Evolutionary conservation across 225 moss, liverwort and hornwort genomes (phyloP).

Genomic region (Bryoerythrophyllum caledonicum): DNA sequence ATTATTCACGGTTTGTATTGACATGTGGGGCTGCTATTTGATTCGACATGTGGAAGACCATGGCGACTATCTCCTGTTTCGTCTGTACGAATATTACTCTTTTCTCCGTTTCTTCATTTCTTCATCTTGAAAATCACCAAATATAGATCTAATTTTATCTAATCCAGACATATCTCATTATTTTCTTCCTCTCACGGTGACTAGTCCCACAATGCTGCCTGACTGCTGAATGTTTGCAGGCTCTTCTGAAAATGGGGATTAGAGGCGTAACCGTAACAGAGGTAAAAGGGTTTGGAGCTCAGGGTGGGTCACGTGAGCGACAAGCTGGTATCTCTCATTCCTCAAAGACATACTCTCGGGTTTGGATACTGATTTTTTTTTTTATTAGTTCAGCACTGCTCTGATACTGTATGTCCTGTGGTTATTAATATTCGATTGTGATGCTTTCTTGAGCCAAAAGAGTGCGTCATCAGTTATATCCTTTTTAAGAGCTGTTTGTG

Average conservation of each 20-base stretch:
- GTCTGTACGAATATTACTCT: constrained; percentile 32
- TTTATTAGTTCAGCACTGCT: background rate
- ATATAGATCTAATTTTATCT: too few relatives aligned
- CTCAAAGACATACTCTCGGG: too few relatives aligned
- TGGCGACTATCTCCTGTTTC: constrained; percentile 64
- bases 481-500: constrained; percentile 7
- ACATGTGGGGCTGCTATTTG: constrained; percentile 25
- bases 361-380: too few relatives aligned
- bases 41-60: constrained; percentile 43
- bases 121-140: background rate
- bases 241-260: constrained; percentile 69
- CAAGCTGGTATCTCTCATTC: constrained; percentile 55
- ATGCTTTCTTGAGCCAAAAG: background rate
- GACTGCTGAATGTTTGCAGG: constrained; percentile 34
- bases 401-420: background rate
- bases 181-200: background rate
- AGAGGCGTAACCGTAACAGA: constrained; percentile 70
- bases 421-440: background rate
- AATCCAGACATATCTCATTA: background rate
- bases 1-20: constrained; percentile 22
- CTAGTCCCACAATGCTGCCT: constrained; percentile 11
- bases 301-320: constrained; percentile 71
- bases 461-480: background rate
- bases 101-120: background rate
- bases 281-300: constrained; percentile 66